phyloP scores from a whole-genome alignment of 176 grass and related monocot genomes.

The Rhynchospora tenuis region DNA sequence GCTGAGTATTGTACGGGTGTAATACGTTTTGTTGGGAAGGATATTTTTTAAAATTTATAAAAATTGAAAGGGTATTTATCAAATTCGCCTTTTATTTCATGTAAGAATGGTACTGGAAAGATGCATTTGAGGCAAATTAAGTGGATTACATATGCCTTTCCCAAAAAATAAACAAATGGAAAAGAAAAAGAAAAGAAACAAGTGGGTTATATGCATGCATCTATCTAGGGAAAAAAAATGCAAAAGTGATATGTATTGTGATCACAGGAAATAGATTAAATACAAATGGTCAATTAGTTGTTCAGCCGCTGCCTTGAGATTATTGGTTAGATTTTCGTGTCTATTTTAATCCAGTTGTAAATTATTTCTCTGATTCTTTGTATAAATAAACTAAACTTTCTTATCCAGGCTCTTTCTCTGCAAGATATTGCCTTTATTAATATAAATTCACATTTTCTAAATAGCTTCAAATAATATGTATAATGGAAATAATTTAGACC shows the following conservation, averaged over 20 bases:
- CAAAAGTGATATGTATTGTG: background rate
- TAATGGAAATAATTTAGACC: background rate
- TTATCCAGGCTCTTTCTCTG: background rate
- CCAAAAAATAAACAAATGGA: background rate
- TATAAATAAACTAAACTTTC: background rate
- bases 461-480: background rate
- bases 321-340: background rate
- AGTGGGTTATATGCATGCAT: conserved; percentile 11
- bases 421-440: background rate
- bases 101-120: background rate
- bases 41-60: background rate
- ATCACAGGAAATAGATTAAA: background rate
- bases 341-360: background rate
- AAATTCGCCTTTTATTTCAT: background rate
- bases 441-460: background rate
- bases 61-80: background rate
- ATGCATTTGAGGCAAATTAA: background rate
- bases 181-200: conserved; percentile 3
- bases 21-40: too few relatives aligned
- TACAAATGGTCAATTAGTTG: background rate
- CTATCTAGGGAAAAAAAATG: background rate
- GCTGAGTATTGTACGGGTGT: background rate
- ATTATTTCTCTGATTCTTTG: background rate
- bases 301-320: background rate
- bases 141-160: conserved; percentile 10